Evolutionary conservation across 2,329 filamentous ascomycete species (phyloP).

Genomic region (Alternaria panax): DNA sequence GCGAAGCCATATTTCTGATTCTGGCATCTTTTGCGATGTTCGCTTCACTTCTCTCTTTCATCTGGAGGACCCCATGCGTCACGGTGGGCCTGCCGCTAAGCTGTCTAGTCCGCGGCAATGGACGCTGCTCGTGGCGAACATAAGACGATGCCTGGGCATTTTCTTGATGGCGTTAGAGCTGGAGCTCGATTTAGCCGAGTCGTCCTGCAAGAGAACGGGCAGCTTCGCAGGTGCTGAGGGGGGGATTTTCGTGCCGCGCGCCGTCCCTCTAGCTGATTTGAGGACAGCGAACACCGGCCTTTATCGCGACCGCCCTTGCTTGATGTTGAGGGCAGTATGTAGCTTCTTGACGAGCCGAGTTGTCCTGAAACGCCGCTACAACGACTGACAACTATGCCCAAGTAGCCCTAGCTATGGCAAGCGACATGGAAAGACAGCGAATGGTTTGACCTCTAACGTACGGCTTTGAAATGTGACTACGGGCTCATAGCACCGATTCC

Average conservation of each 20-base stretch:
- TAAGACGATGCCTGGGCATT: not conserved
- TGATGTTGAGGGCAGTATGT: not conserved
- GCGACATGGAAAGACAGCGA: not conserved
- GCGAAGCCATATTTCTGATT: not conserved
- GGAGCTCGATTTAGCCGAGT: not conserved
- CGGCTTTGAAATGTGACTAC: not conserved
- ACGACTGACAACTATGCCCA: not conserved
- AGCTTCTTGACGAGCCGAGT: not conserved
- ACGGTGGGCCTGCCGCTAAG: not conserved
- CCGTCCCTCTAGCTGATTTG: not conserved
- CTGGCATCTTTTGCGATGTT: not conserved
- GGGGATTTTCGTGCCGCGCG: not conserved
- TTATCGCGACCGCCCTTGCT: not conserved
- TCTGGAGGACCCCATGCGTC: not conserved
- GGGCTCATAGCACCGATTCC: not conserved
- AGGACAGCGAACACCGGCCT: accelerated
- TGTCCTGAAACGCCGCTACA: not conserved
- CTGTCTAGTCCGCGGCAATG: not conserved
- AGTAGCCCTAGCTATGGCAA: too few species aligned
- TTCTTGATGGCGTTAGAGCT: not conserved
- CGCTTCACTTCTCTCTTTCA: not conserved
- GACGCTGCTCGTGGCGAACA: not conserved
- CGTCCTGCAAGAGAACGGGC: not conserved
- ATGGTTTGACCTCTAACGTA: not conserved
- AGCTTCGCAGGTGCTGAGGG: not conserved